Evolutionary conservation across 2,329 filamentous ascomycete species (phyloP), one percentile per base, ranked within the genome.

Genomic region (Parastagonospora avenae): DNA sequence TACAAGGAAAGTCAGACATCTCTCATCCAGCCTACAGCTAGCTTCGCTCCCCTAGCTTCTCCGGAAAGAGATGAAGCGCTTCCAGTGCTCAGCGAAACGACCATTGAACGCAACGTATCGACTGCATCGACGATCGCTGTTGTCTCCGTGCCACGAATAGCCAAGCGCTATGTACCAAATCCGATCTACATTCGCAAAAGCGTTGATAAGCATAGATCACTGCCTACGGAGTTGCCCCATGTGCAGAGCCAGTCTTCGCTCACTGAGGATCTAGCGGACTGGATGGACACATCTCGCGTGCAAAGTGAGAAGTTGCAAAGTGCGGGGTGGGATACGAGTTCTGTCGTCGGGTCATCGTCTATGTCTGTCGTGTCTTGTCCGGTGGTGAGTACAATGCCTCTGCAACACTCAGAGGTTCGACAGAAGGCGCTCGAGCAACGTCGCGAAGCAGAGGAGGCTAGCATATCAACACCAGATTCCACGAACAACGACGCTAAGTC

Each of bases 221-320:
- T 64, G 3, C 61, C 64, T 2, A 53, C 49, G 2, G 44, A 56
- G 36, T 54, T 69, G 2, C 66, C 63, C 2, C 47, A 39, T 36
- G 31, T 65, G 1, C 52, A 55, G 4, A 59, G 51, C 15, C 59
- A 65, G 12, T 45, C 60, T 1, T 68, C 64, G 3, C 57, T 70
- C 11, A 55, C 62, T 19, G 57, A 60, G 14, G 66, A 68, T 19
- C 44, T 70, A n/a, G 57, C 55, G 2, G 45, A 52, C 2, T 67
- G 54, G 43, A 57, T 70, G 4, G 31, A 61, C 24, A 57, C 58
- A 4, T 55, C 60, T 3, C 53, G 43, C 11, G 27, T 33, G 4
- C 50, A 45, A 9, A 55, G 52, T 10, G 56, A 58, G 3, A 51
- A 41, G 19, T 10, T 52, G 2, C 27, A 27, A 4, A 43, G 33